A percentile compares a stretch with the other conserved stretches of the same genome.
Evolutionary conservation across 2,329 filamentous ascomycete genomes (phyloP).

Genomic region (Endoconidiophora laricicola): DNA sequence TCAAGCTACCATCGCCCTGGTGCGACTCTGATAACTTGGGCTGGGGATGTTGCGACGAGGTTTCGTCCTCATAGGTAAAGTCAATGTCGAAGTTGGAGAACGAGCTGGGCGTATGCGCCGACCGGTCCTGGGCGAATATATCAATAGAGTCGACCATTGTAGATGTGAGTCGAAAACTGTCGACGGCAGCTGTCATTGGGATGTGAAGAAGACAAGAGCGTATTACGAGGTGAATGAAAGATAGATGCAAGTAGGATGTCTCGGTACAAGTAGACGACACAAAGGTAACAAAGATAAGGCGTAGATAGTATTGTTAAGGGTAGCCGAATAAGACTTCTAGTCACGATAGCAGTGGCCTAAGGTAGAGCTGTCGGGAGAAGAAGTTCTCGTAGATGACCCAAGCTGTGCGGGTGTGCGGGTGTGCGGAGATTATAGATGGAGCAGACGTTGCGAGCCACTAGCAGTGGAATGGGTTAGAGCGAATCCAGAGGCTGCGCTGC

Average conservation of each 20-base stretch:
- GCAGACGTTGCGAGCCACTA: too few relatives aligned
- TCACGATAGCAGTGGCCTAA: too few relatives aligned
- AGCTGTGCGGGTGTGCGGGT: too few relatives aligned
- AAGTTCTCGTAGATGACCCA: too few relatives aligned
- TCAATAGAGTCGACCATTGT: conserved; percentile 11
- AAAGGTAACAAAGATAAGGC: background rate
- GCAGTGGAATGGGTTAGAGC: too few relatives aligned
- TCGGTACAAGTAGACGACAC: background rate
- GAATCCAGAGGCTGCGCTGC: background rate
- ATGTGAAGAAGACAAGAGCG: background rate
- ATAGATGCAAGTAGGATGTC: background rate
- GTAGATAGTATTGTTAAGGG: background rate
- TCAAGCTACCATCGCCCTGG: conserved; percentile 3
- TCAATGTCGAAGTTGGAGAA: conserved; percentile 7
- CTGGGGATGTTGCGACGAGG: background rate
- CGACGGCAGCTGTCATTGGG: conserved; percentile 9
- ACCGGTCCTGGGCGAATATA: conserved; percentile 4
- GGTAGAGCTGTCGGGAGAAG: too few relatives aligned
- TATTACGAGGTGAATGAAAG: background rate
- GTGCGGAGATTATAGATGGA: too few relatives aligned
- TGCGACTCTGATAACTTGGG: conserved; percentile 14
- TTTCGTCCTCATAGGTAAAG: conserved; percentile 16
- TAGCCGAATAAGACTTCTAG: background rate
- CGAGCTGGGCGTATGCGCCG: conserved; percentile 7
- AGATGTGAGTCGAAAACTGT: conserved; percentile 4